Evolutionary conservation across 768 basidiomycete genomes (phyloP), one percentile per base, ranked within the genome.

Genomic region (Lactifluus hygrophoroides): DNA sequence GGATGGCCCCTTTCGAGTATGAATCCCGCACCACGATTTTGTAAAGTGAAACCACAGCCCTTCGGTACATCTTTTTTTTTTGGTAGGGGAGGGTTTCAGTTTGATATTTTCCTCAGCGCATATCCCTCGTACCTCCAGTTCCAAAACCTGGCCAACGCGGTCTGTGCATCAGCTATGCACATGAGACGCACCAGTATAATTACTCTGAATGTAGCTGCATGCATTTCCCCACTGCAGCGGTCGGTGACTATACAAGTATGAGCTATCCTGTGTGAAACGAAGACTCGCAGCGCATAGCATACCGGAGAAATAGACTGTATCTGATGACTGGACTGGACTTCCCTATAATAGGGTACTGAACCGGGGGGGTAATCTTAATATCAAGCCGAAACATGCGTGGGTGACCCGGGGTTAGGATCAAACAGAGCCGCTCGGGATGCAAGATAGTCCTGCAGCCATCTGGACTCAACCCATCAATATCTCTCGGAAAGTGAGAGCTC

Each of bases 251-350:
- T 3, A 35, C n/a, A 56, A n/a, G n/a, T n/a, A 34, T 44, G 17
- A 60, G 21, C 6, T 19, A 21, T n/a, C 14, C 30, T 27, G 8
- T 25, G 30, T 25, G 56, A 44, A 30, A 28, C 30, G 27, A 42
- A 16, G n/a, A 17, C 34, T 50, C 21, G 35, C n/a, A n/a, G 19
- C 46, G 19, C 70, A 63, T n/a, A n/a, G n/a, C n/a, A n/a, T 70
- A 82, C 88, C 88, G 7, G 93, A 84, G 67, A 98, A 94, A 68
- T 97, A 96, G 14, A 96, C 92, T 0, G 95, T 97, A 69, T 99
- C 95, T 1, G 90, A 90, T 1, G 89, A 89, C 61, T 86, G 81
- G 27, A 84, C 76, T 1, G 93, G 94, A 60, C 84, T 82, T 5
- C 94, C 94, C 83, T 91, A 23, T 16, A 5, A 32, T 3, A n/a